Conservation (phyloP, 2,329 filamentous ascomycete genomes). For the Malbranchea zuffiana region DNA sequence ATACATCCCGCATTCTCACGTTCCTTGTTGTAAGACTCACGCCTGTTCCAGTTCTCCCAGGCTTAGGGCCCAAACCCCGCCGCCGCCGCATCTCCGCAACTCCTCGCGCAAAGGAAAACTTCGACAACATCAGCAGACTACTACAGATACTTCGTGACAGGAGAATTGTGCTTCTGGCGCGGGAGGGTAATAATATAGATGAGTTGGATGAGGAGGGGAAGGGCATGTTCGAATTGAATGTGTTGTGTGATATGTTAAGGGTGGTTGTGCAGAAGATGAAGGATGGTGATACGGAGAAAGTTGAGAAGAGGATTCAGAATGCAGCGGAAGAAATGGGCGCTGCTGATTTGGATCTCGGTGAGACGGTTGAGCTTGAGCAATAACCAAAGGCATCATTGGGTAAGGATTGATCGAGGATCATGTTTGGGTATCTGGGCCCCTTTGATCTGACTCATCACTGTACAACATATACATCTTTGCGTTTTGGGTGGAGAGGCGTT, state of each 20-base stretch:
- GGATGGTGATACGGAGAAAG: conserved; percentile 17
- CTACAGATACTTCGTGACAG: conserved; percentile 34
- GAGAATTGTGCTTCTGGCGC: conserved; percentile 24
- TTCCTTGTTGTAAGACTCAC: conserved; percentile 40
- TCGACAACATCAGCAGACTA: conserved; percentile 36
- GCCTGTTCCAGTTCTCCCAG: conserved; percentile 20
- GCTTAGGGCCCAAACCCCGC: conserved; percentile 26
- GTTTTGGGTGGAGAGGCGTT: too few relatives aligned
- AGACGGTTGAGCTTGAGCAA: conserved; percentile 1
- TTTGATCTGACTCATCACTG: background rate
- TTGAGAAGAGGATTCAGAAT: conserved; percentile 25
- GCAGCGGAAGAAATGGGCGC: conserved; percentile 32
- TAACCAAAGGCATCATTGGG: too few relatives aligned
- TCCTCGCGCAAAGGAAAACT: conserved; percentile 35
- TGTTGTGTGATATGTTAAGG: conserved; percentile 32
- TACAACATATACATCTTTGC: too few relatives aligned
- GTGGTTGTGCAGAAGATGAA: conserved; percentile 30
- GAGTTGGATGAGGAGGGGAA: conserved; percentile 29
- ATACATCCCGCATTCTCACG: conserved; percentile 39
- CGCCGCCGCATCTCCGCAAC: conserved; percentile 32
- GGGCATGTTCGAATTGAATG: conserved; percentile 33
- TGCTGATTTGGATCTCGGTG: conserved; percentile 24
- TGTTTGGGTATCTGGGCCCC: background rate
- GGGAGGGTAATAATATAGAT: conserved; percentile 25
- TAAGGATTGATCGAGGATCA: too few relatives aligned